Conservation (phyloP, 768 basidiomycete genomes). For the Sporobolomyces phaffii region DNA sequence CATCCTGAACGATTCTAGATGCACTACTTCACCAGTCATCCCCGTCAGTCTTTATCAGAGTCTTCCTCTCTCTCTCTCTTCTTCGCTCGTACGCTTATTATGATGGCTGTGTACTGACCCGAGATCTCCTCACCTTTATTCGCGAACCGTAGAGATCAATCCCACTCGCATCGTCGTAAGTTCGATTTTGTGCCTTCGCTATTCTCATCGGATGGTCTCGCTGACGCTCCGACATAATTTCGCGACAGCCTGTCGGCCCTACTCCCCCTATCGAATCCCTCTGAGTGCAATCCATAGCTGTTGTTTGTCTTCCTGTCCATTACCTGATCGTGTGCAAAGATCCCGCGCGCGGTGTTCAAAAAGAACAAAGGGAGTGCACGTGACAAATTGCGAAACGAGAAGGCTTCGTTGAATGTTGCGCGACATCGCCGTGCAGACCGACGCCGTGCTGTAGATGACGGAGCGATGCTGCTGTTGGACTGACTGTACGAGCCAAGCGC, state of each 20-base stretch:
- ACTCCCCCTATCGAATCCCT: conserved; percentile 11
- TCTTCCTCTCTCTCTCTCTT: too few species aligned
- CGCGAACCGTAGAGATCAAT: conserved; percentile 20
- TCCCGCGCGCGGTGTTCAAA: too few species aligned
- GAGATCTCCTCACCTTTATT: not conserved
- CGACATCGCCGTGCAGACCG: too few species aligned
- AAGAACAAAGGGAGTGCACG: too few species aligned
- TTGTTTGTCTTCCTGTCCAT: not conserved
- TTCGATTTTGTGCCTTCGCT: not conserved
- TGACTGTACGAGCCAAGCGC: too few species aligned
- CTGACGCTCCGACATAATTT: too few species aligned
- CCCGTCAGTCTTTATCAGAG: conserved; percentile 10
- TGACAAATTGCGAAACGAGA: not conserved
- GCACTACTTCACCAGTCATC: conserved; percentile 24
- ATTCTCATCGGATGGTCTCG: not conserved
- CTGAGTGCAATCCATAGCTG: not conserved
- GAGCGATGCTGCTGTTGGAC: too few species aligned
- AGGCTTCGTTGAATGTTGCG: too few species aligned
- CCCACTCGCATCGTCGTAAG: conserved; percentile 31
- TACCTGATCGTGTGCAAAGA: too few species aligned
- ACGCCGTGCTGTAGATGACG: too few species aligned
- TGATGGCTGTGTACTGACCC: too few species aligned
- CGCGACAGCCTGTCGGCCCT: conserved; percentile 11
- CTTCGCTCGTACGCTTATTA: not conserved
- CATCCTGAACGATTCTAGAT: not conserved